Evolutionary conservation across 1,284 basidiomycete species (phyloP), one percentile per base, ranked within the genome.

Genomic region (Pyrrhoderma noxium): DNA sequence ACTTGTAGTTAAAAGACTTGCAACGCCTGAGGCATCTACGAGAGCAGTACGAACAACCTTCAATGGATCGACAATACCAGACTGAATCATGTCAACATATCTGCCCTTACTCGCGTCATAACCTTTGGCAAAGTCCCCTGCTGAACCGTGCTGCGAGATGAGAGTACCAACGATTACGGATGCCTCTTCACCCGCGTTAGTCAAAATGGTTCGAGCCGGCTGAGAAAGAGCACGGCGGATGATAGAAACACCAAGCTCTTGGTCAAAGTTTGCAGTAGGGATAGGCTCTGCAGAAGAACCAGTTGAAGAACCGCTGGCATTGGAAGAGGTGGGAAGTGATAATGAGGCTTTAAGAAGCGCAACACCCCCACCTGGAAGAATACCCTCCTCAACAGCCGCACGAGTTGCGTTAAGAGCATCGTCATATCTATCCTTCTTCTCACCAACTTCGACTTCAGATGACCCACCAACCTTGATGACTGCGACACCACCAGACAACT

Each of bases 371-470:
- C 95, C 95, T 53, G 93, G 93, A 39, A 98, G 86, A 62, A 98
- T 96, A 65, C 95, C 95, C 69, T 97, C 93, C 73, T 97, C 95
- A 47, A 99, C 95, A 46, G 95, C 95, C 39, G 95, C 95, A 52
- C 95, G 89, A 3, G 95, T 98, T 16, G 93, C 93, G 69, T 96
- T 96, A 54, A 98, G 78, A 4, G 95, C 95, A 66, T 99, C 95
- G 64, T 99, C 95, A 68, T 96, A 98, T 48, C 94, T 80, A 70
- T 98, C 95, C 83, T 98, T 98, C 89, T 98, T 98, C 80, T 99
- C 95, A 14, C 94, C 81, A 58, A 98, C 95, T 73, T 98, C 95
- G 53, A 98, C 94, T 70, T 98, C 95, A 56, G 80, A 85, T 45
- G 84, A 75, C 41, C 95, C 95, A 55, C 95, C 95, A 59, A 98